phyloP scores from a whole-genome alignment of 768 basidiomycete species.

The Rhodotorula taiwanensis region DNA sequence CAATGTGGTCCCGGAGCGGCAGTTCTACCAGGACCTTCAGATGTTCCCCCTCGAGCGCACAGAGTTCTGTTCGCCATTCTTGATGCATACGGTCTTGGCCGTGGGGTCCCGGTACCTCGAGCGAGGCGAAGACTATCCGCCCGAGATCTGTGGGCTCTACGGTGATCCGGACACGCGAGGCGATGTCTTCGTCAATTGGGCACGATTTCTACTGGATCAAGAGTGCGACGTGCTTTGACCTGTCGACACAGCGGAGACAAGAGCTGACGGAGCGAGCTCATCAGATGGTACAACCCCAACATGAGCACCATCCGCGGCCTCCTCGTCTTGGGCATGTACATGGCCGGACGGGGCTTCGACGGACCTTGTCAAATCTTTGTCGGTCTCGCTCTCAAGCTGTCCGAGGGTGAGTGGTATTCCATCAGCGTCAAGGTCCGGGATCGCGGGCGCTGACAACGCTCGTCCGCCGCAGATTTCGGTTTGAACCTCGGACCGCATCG shows the following conservation, averaged over 20 bases:
- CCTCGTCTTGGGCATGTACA: conserved; percentile 14
- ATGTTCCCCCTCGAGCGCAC: conserved; percentile 26
- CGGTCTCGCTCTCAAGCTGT: conserved; percentile 9
- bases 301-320: conserved; percentile 30
- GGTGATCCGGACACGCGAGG: conserved; percentile 27
- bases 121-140: conserved; percentile 24
- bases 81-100: conserved; percentile 25
- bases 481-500: conserved; percentile 23
- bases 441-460: neutral
- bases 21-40: conserved; percentile 25
- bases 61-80: conserved; percentile 26
- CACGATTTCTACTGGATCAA: conserved; percentile 24
- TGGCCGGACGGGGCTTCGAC: conserved; percentile 18
- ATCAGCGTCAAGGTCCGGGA: neutral
- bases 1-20: conserved; percentile 19
- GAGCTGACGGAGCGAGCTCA: too few species aligned
- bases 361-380: conserved; percentile 30
- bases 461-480: conserved; percentile 18
- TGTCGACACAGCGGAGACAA: too few species aligned
- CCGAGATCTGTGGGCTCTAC: conserved; percentile 26
- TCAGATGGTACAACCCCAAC: conserved; percentile 11
- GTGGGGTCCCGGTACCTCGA: conserved; percentile 33
- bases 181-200: conserved; percentile 28
- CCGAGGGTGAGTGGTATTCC: neutral
- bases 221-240: conserved; percentile 5